These are phyloP conservation scores for Tolypocladium ovalisporum DNA, from an alignment of 2,329 filamentous ascomycete genomes.

Conservation along the genomic window DNA sequence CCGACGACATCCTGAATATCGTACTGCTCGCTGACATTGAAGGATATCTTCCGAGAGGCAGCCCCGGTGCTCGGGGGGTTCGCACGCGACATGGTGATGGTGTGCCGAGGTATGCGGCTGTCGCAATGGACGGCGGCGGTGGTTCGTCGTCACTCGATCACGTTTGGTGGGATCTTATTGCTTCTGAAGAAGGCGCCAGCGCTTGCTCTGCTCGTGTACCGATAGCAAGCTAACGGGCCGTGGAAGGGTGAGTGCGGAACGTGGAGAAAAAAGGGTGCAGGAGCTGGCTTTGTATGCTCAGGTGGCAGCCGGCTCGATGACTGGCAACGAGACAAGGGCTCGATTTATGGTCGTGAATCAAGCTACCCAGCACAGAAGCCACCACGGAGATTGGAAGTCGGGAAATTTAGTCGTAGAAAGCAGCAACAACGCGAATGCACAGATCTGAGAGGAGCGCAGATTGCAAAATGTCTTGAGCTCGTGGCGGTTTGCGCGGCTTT, in stretches of 20 bases:
- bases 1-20: constrained; percentile 99
- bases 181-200: background rate
- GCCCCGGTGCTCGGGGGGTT: constrained; percentile 45
- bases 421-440: background rate
- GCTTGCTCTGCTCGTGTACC: background rate
- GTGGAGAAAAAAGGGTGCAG: background rate
- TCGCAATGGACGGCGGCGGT: background rate
- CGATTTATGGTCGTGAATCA: background rate
- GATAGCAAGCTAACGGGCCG: background rate
- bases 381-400: background rate
- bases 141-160: background rate
- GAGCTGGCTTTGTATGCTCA: background rate
- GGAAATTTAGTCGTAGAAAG: background rate
- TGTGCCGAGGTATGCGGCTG: background rate
- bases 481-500: background rate
- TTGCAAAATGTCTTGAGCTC: background rate
- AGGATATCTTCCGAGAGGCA: constrained; percentile 87
- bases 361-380: background rate
- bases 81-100: constrained; percentile 40
- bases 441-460: background rate
- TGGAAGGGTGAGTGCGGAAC: background rate
- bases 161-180: background rate
- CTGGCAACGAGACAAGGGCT: background rate
- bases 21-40: constrained; percentile 99
- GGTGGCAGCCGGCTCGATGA: background rate